Base-by-base conservation (phyloP, 2,329 filamentous ascomycete genomes). In the Fusarium foetens region DNA sequence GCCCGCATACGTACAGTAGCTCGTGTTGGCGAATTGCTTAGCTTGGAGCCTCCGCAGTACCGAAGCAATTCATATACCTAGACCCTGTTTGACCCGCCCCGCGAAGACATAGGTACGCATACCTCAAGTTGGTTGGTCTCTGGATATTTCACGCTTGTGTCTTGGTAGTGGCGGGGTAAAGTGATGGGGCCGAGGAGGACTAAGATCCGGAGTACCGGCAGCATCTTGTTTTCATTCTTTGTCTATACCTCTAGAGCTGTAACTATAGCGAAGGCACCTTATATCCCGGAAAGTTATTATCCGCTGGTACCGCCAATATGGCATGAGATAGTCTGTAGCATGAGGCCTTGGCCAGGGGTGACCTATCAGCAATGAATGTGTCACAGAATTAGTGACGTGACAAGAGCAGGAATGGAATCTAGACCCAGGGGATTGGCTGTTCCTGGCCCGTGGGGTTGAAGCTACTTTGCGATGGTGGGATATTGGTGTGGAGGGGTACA, bases 81-180 rank as follows among this genome's bases (percentile, higher is more conserved):
- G 51, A 38, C 58, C 57, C 51, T 41, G 42, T 55, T 67, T 36
- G 25, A 43, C 43, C 23, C 19, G 49, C 62, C 71, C 68, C 58
- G 61, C 70, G 66, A 64, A 63, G 66, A 45, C 48, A 51, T 31
- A 23, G 16, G 27, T 49, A 33, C 46, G 8, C 42, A n/a, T 54
- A 61, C 64, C n/a, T 53, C 58, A 46, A 54, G 23, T 38, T 33
- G 36, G n/a, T 36, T 39, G 42, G 35, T 3, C 27, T 36, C 58
- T 60, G 27, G 41, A 69, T 68, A 41, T 66, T 63, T 46, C 25
- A 45, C 33, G 35, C 43, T 35, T 64, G 59, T 49, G 52, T 53
- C 61, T 63, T 55, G 58, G 66, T 76, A 69, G 70, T 72, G 74
- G 75, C 63, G 75, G 71, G 75, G 75, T 72, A 76, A 63, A 42